Percentiles rank a stretch among this genome's conserved stretches.
Conservation (phyloP, 345 rosid genomes). For the Salix suchowensis region DNA sequence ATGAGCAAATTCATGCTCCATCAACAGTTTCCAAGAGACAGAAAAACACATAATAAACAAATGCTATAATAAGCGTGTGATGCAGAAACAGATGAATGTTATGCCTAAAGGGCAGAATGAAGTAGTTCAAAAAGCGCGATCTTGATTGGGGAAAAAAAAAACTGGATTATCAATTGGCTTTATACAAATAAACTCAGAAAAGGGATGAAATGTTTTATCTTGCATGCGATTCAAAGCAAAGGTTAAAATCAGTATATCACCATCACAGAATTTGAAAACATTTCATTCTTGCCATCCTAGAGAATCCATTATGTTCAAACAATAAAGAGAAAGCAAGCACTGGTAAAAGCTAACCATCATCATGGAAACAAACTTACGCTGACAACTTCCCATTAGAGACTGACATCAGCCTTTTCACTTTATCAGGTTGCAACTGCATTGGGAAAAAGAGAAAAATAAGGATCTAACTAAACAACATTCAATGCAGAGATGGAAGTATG, state of each 20-base stretch:
- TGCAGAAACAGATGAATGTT: background rate
- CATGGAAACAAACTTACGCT: conserved; percentile 45
- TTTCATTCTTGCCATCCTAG: background rate
- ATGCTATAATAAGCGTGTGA: background rate
- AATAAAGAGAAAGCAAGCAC: background rate
- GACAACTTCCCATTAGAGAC: conserved; percentile 63
- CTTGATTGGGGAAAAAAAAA: background rate
- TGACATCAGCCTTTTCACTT: conserved; percentile 67
- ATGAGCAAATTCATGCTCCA: background rate
- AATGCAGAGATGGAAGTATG: background rate
- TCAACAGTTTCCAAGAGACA: background rate
- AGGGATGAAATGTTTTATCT: background rate
- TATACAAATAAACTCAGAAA: background rate
- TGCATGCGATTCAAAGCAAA: background rate
- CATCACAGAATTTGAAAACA: background rate
- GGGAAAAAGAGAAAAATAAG: conserved; percentile 1
- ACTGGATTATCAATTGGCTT: background rate
- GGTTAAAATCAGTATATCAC: background rate
- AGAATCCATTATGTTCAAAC: background rate
- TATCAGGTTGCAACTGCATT: conserved; percentile 94
- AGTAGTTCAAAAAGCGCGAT: background rate
- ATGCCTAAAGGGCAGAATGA: background rate
- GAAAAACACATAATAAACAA: background rate
- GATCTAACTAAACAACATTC: background rate
- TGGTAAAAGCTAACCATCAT: background rate